Conservation (phyloP, 257 asterid species). For the Haberlea rhodopensis region DNA sequence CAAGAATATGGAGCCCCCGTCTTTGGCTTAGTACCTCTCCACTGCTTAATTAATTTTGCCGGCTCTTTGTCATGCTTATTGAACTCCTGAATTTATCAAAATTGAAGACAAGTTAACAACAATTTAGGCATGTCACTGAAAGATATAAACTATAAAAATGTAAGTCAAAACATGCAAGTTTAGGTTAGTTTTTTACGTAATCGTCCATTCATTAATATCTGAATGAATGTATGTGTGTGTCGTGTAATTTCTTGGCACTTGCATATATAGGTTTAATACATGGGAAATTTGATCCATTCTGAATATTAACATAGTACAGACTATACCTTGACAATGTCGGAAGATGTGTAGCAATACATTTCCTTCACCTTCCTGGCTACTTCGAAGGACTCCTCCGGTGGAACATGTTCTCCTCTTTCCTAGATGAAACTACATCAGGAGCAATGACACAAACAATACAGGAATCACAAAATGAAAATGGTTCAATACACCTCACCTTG, state of each 20-base stretch:
- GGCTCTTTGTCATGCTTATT: conserved; percentile 96
- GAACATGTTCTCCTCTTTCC: conserved; percentile 98
- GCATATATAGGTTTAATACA: conserved; percentile 6
- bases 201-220: not conserved
- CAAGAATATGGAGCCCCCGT: conserved; percentile 95
- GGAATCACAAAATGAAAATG: not conserved
- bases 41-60: conserved; percentile 73
- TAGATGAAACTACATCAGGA: conserved; percentile 37
- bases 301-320: conserved; percentile 19
- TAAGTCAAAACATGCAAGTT: not conserved
- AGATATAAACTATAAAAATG: conserved; percentile 7
- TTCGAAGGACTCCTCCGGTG: conserved; percentile 91
- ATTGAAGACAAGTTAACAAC: conserved; percentile 25
- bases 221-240: conserved; percentile 11
- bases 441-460: conserved; percentile 14
- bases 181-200: not conserved
- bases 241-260: conserved; percentile 5
- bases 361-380: conserved; percentile 92
- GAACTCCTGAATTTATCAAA: conserved; percentile 65
- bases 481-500: not conserved
- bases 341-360: conserved; percentile 90
- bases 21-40: conserved; percentile 94
- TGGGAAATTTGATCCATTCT: conserved; percentile 17
- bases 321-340: conserved; percentile 92
- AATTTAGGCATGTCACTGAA: conserved; percentile 3